phyloP scores from a whole-genome alignment of 345 rosid genomes.

The Dimocarpus longan region DNA sequence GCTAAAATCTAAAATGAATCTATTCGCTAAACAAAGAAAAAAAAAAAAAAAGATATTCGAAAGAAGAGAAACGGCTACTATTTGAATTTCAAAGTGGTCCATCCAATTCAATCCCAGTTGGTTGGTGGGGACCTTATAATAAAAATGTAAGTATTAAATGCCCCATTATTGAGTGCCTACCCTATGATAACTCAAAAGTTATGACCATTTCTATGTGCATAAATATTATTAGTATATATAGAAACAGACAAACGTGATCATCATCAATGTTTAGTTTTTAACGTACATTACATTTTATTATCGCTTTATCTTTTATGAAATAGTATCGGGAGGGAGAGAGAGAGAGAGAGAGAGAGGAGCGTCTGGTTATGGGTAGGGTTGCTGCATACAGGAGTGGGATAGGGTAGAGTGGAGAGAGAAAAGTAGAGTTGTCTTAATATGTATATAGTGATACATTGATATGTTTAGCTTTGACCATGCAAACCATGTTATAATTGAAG shows the following conservation, averaged over 20 bases:
- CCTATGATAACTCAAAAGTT: not conserved
- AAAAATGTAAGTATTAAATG: not conserved
- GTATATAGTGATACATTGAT: no score
- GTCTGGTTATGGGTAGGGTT: not conserved
- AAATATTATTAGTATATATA: not conserved
- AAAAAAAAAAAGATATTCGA: not conserved
- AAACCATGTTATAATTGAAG: not conserved
- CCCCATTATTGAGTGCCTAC: not conserved
- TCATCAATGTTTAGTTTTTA: not conserved
- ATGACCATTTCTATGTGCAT: not conserved
- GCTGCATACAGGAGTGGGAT: not conserved
- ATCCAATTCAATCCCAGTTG: not conserved
- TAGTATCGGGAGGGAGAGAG: not conserved
- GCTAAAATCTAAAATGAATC: conserved; percentile 28
- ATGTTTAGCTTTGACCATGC: not conserved
- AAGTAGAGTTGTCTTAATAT: not conserved
- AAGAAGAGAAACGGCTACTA: not conserved
- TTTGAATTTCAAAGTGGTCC: conserved; percentile 48
- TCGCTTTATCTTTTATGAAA: not conserved
- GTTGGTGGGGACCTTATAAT: conserved; percentile 12
- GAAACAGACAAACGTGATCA: not conserved
- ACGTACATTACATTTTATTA: not conserved
- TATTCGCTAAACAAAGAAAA: not conserved
- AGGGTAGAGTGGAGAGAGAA: not conserved
- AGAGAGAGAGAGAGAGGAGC: not conserved